Base-by-base conservation (phyloP, 2,329 filamentous ascomycete genomes). In the Fusarium sublunatum region DNA sequence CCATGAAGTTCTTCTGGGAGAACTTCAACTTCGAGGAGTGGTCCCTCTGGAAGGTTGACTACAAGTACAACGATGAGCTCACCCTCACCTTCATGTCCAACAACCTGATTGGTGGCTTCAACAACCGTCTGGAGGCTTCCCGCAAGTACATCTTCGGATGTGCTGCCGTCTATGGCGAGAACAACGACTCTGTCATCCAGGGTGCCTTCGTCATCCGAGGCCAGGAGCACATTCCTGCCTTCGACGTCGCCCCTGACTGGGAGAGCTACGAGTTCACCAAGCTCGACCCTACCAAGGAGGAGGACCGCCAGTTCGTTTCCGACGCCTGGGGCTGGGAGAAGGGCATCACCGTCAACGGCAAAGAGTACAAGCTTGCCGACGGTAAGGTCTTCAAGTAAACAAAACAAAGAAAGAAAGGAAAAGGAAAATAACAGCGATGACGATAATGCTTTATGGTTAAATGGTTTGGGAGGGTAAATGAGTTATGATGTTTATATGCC, bases 1-100 rank as follows among this genome's bases (percentile, higher is more conserved):
- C 94, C 73, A 84, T 98, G 74, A 93, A 94, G 79, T 98, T 91
- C 91, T 98, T 99, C 89, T 99, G 94, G 94, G 89, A 97, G 83
- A 92, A 96, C 80, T 87, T 88, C 81, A 94, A 95, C 76, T 89
- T 95, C 72, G 90, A 93, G 68, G 95, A 99, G 82, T 99, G 95
- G 88, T 96, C 93, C 53, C 82, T 99, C 79, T 99, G 93, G 92
- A 88, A 88, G 79, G 83, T 93, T 72, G 90, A 93, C 82, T 99
- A 97, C 89, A 97, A 97, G 89, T 99, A 99, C 87, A 96, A 97
- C 82, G 89, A 97, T 62, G 95, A 99, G 88, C 87, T 99, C 71
- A 97, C 92, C 76, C 84, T 95, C 81, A 91, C 91, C 76, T 99
- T 99, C 91, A 99, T 99, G 95, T 94, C 92, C 72, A 92, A 91